Evolutionary conservation across 805 yeast species (phyloP).

Genomic region (Kuraishia ogatae): DNA sequence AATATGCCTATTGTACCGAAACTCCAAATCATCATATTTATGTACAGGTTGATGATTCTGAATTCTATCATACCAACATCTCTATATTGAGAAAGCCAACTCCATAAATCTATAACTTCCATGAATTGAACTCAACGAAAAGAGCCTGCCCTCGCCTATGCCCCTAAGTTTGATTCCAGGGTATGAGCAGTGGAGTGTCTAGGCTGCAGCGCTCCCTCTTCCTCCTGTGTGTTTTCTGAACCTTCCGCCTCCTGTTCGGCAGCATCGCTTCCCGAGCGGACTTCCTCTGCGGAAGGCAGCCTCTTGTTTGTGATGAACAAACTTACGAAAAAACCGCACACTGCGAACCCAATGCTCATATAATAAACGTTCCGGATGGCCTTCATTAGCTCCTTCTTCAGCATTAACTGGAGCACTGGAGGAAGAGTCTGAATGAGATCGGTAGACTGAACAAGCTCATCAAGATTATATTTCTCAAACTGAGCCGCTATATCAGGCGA

Average conservation of each 20-base stretch:
- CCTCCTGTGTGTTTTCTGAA: not conserved
- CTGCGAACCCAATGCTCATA: slow-evolving; percentile 28
- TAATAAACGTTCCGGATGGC: slow-evolving; percentile 31
- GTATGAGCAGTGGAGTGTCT: not conserved
- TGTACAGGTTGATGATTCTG: too few relatives aligned
- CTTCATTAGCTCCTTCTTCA: slow-evolving; percentile 21
- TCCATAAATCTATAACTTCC: too few relatives aligned
- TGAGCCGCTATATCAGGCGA: not conserved
- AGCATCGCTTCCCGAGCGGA: not conserved
- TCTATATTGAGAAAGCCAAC: too few relatives aligned
- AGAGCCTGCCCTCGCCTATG: too few relatives aligned
- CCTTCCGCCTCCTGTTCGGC: not conserved
- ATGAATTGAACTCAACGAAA: too few relatives aligned
- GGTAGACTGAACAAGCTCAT: slow-evolving; percentile 1
- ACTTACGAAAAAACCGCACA: slow-evolving; percentile 21
- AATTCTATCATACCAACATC: too few relatives aligned
- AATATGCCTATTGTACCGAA: too few relatives aligned
- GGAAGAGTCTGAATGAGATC: slow-evolving; percentile 5
- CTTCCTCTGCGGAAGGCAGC: slow-evolving; percentile 24
- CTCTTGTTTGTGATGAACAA: slow-evolving; percentile 31
- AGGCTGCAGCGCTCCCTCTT: not conserved
- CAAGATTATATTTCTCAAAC: not conserved
- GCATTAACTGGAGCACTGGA: slow-evolving; percentile 7
- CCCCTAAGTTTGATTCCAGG: too few relatives aligned
- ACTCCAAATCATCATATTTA: too few relatives aligned